A percentile compares a stretch with the other conserved stretches of the same genome.
Conservation (phyloP, 2,329 filamentous ascomycete species). For the Diplodia corticola region DNA sequence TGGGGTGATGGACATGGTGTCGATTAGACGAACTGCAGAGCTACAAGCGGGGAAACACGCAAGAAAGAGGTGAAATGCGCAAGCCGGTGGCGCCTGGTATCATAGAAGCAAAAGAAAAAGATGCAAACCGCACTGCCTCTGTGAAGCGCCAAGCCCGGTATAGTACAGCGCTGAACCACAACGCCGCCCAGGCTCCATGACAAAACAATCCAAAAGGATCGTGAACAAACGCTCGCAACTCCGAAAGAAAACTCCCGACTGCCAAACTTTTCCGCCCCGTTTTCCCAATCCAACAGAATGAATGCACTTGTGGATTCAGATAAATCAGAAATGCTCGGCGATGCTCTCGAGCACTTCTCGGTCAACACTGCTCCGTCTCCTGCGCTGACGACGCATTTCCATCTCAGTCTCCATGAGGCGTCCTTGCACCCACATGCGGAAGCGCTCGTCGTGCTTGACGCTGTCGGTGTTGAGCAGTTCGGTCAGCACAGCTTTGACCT, state of each 20-base stretch:
- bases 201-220: not conserved
- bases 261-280: slow-evolving; percentile 1
- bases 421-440: slow-evolving; percentile 53
- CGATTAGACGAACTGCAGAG: not conserved
- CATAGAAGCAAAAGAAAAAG: slow-evolving; percentile 5
- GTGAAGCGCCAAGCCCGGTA: slow-evolving; percentile 9
- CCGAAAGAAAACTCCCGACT: not conserved
- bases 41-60: not conserved
- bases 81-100: slow-evolving; percentile 17
- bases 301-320: not conserved
- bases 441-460: slow-evolving; percentile 48
- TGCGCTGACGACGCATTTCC: slow-evolving; percentile 48
- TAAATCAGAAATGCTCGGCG: slow-evolving; percentile 35
- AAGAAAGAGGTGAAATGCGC: not conserved
- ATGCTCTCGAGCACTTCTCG: slow-evolving; percentile 39
- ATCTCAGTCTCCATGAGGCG: slow-evolving; percentile 56
- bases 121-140: slow-evolving; percentile 8
- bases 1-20: not conserved
- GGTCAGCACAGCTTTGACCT: slow-evolving; percentile 56
- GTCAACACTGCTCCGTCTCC: slow-evolving; percentile 39
- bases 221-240: not conserved
- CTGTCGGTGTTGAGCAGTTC: slow-evolving; percentile 56
- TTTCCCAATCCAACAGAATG: not conserved
- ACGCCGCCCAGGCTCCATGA: not conserved
- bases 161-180: slow-evolving; percentile 4